phyloP scores from a whole-genome alignment of 345 rosid genomes.

The Populus alba region DNA sequence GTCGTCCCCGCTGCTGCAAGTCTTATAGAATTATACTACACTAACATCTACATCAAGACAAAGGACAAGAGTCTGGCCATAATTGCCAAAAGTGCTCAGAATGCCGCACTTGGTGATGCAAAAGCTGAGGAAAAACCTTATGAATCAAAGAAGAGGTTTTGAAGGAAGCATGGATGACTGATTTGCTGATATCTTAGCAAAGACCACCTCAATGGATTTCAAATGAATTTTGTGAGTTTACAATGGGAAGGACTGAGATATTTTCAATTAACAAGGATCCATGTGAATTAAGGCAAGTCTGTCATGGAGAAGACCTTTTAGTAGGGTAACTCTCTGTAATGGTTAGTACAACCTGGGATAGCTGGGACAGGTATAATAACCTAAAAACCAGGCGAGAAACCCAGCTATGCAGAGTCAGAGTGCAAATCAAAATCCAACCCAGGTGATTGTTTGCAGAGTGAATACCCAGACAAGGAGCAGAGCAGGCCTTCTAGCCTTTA shows the following conservation, averaged over 20 bases:
- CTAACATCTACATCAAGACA: background rate
- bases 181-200: background rate
- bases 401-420: background rate
- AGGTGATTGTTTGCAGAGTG: background rate
- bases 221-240: background rate
- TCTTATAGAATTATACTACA: background rate
- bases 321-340: background rate
- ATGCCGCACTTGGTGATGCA: background rate
- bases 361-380: background rate
- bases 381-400: background rate
- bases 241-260: no score
- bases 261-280: background rate
- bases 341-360: background rate
- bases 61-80: background rate
- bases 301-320: background rate
- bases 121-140: background rate
- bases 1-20: background rate
- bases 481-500: background rate
- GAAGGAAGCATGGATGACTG: background rate
- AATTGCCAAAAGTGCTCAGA: background rate
- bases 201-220: background rate
- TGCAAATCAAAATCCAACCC: background rate
- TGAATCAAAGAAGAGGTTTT: background rate
- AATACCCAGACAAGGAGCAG: slow-evolving; percentile 3
- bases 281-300: background rate